phyloP scores from a whole-genome alignment of 192 early-diverging fungal genomes.

The Gonapodya sp. region DNA sequence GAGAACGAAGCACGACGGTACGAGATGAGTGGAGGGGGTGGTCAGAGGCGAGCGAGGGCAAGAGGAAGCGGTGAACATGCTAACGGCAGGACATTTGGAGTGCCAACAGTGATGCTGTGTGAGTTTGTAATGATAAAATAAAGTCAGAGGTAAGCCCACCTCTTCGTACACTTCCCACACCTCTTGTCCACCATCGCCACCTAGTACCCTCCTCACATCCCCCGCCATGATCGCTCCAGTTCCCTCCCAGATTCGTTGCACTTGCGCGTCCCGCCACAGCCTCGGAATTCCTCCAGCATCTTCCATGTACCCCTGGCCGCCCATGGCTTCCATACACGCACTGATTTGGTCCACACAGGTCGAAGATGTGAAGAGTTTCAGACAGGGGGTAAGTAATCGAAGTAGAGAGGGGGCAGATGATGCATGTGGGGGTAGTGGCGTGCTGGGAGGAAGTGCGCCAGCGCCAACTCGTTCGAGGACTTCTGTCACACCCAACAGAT shows the following conservation, averaged over 20 bases:
- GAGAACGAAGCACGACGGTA: background rate
- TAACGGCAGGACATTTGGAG: background rate
- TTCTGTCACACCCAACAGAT: slow-evolving; percentile 43
- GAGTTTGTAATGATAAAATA: too few species aligned
- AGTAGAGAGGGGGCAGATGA: slow-evolving; percentile 22
- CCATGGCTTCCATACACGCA: slow-evolving; percentile 57
- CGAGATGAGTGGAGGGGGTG: background rate
- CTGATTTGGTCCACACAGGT: slow-evolving; percentile 30
- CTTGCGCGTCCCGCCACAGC: slow-evolving; percentile 45
- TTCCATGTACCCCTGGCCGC: slow-evolving; percentile 70
- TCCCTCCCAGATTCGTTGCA: slow-evolving; percentile 71
- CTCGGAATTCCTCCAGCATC: slow-evolving; percentile 46
- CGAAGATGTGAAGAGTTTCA: slow-evolving; percentile 50
- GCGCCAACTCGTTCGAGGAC: slow-evolving; percentile 21
- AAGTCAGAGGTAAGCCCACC: slow-evolving; percentile 3
- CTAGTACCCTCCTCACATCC: slow-evolving; percentile 47
- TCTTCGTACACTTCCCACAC: background rate
- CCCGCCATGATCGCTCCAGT: slow-evolving; percentile 57
- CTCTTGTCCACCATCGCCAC: background rate
- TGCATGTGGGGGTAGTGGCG: slow-evolving; percentile 12
- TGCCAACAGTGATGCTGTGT: background rate
- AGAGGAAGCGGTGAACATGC: background rate
- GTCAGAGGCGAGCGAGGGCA: background rate
- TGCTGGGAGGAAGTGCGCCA: slow-evolving; percentile 11
- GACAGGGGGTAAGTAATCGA: slow-evolving; percentile 56